Evolutionary conservation across 768 basidiomycete genomes (phyloP), one percentile per base, ranked within the genome.

Genomic region (Chlorophyllum brunneum): DNA sequence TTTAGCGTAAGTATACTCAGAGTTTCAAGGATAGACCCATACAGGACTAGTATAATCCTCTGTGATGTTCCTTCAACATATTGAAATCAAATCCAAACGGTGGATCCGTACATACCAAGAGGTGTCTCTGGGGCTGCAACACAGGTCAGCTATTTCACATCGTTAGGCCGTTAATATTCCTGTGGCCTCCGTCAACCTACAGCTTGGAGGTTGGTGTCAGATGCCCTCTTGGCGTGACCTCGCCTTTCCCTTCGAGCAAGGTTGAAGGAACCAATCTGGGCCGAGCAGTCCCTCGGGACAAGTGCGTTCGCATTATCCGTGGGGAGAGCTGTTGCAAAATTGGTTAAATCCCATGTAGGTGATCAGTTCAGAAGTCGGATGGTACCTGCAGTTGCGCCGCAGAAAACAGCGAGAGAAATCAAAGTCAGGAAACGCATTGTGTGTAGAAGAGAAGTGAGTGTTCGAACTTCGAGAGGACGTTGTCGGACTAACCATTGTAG

Each of bases 71-170:
- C n/a, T 34, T 45, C 7, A 53, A 43, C 27, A 33, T 24, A 18
- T 15, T 9, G 18, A 39, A 41, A 18, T 41, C 3, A 2, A 15
- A 5, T 20, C 9, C 8, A 30, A 20, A 29, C 16, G 5, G n/a
- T 13, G 20, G 15, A 26, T 24, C 7, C 16, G 29, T 15, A 46
- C 51, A 10, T 46, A 53, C 51, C 34, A 30, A 53, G 43, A 7
- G 51, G 43, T 22, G 27, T 39, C 33, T 46, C 51, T 15, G 51
- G 51, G 27, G 51, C 51, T 2, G 44, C 51, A 11, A 53, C 51
- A 46, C 51, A 53, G 8, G 31, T 53, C 26, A 53, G 37, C 51
- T 53, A 38, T 30, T 8, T 5, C 16, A n/a, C 13, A 5, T 20
- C 8, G 43, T 53, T 15, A 53, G 37, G 15, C 5, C n/a, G 24